A percentile compares a stretch with the other conserved stretches of the same genome.
Evolutionary conservation across 768 basidiomycete species (phyloP).

Genomic region (Tylopilus plumbeoviolaceoides): DNA sequence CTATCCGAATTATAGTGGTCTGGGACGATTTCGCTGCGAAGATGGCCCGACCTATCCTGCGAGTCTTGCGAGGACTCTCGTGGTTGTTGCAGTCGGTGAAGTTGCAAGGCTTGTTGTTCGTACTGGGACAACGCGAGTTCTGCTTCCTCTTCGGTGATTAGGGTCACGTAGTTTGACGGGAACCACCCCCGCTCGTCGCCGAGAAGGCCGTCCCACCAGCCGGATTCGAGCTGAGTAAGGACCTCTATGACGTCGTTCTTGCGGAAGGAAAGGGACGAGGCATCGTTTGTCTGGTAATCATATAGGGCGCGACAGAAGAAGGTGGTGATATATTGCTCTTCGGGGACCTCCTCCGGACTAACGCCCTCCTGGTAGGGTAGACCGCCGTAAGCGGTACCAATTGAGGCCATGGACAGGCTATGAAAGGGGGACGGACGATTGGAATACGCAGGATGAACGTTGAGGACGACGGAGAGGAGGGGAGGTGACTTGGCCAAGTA

Average conservation of each 20-base stretch:
- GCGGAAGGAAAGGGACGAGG: constrained; percentile 83
- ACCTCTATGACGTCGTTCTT: constrained; percentile 93
- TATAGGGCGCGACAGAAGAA: constrained; percentile 92
- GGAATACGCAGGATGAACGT: constrained; percentile 2
- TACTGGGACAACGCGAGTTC: constrained; percentile 52
- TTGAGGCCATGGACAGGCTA: constrained; percentile 22
- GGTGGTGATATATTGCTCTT: constrained; percentile 60
- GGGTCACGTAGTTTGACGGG: constrained; percentile 89
- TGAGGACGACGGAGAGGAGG: constrained; percentile 9
- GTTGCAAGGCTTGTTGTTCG: constrained; percentile 15
- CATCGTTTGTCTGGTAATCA: constrained; percentile 84
- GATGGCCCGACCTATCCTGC: constrained; percentile 11
- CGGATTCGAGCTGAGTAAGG: constrained; percentile 82
- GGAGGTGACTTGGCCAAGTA: constrained; percentile 12
- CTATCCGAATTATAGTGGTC: constrained; percentile 36
- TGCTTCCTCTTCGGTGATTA: constrained; percentile 77
- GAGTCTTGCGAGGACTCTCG: constrained; percentile 10
- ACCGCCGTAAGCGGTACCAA: constrained; percentile 21
- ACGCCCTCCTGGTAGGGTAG: constrained; percentile 19
- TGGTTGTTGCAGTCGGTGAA: constrained; percentile 9
- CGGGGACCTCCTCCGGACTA: constrained; percentile 33
- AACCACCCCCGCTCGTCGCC: constrained; percentile 94
- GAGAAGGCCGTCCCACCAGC: constrained; percentile 98
- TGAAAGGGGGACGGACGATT: background rate
- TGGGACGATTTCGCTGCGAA: constrained; percentile 12